Evolutionary conservation across 495 filamentous ascomycete species (phyloP).

Genomic region (Trichoderma asperelloides): DNA sequence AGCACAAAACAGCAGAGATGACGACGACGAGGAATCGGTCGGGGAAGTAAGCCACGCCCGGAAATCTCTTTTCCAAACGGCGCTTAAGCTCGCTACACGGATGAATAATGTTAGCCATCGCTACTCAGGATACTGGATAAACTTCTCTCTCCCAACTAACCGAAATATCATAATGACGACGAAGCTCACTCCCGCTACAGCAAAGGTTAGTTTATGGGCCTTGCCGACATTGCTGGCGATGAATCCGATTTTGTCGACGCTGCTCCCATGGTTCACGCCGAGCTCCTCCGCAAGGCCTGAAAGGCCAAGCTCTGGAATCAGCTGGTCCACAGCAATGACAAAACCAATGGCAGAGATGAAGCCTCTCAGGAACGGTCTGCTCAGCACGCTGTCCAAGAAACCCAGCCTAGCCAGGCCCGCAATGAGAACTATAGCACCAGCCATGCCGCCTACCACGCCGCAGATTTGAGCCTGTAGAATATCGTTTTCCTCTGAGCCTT

Average conservation of each 20-base stretch:
- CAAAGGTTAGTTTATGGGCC: conserved; percentile 63
- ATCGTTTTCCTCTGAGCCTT: conserved; percentile 61
- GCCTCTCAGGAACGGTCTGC: conserved; percentile 81
- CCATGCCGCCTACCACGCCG: conserved; percentile 80
- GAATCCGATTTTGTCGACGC: conserved; percentile 75
- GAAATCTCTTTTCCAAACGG: conserved; percentile 70
- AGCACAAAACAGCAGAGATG: conserved; percentile 71
- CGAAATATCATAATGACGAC: conserved; percentile 78
- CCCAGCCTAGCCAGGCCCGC: conserved; percentile 81
- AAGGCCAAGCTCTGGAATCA: conserved; percentile 84
- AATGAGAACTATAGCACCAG: conserved; percentile 75
- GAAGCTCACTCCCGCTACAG: conserved; percentile 73
- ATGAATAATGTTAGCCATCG: neutral
- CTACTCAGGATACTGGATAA: conserved; percentile 13
- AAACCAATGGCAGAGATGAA: conserved; percentile 97
- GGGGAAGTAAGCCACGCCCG: conserved; percentile 77
- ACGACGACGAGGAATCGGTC: conserved; percentile 91
- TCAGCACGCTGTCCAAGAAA: conserved; percentile 90
- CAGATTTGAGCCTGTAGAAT: conserved; percentile 69
- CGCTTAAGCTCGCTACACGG: conserved; percentile 64
- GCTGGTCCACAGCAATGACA: conserved; percentile 90
- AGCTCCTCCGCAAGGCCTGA: conserved; percentile 46
- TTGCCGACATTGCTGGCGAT: conserved; percentile 54
- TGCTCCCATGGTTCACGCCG: conserved; percentile 69
- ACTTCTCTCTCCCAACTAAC: conserved; percentile 26